Conservation (phyloP, 2,329 filamentous ascomycete genomes). For the Colletotrichum tabaci region DNA sequence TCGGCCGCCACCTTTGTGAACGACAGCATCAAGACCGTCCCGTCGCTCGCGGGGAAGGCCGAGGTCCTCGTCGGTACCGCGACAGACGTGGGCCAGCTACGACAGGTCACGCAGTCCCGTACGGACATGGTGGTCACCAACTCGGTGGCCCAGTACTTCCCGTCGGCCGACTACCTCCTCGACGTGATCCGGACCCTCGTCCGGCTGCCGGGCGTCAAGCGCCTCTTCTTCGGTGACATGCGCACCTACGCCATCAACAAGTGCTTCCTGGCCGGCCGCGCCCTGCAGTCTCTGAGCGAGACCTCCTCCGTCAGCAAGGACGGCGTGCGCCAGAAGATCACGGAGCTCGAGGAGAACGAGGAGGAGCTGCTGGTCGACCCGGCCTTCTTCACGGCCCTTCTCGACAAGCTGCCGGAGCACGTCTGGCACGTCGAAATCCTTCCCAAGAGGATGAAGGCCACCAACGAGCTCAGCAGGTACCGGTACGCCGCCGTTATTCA, state of each 20-base stretch:
- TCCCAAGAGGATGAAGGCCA: conserved; percentile 48
- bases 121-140: conserved; percentile 41
- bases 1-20: conserved; percentile 45
- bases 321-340: conserved; percentile 29
- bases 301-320: conserved; percentile 19
- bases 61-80: conserved; percentile 45
- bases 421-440: conserved; percentile 49
- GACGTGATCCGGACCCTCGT: conserved; percentile 41
- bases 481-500: conserved; percentile 49
- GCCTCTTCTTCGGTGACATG: conserved; percentile 45
- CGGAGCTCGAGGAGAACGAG: conserved; percentile 41
- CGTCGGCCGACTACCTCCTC: conserved; percentile 45
- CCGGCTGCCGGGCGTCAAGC: conserved; percentile 11
- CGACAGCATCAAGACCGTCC: conserved; percentile 35
- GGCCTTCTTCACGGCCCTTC: conserved; percentile 46
- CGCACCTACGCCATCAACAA: conserved; percentile 42
- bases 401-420: conserved; percentile 29
- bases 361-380: conserved; percentile 47
- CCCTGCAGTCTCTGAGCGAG: conserved; percentile 21
- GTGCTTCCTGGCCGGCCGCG: conserved; percentile 41
- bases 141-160: conserved; percentile 50
- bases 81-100: neutral
- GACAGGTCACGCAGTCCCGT: neutral
- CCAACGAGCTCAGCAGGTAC: conserved; percentile 50
- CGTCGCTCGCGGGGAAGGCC: conserved; percentile 35